A percentile compares a stretch with the other conserved stretches of the same genome.
phyloP scores from a whole-genome alignment of 2,329 filamentous ascomycete genomes.

The Chrysoporthe cubensis region DNA sequence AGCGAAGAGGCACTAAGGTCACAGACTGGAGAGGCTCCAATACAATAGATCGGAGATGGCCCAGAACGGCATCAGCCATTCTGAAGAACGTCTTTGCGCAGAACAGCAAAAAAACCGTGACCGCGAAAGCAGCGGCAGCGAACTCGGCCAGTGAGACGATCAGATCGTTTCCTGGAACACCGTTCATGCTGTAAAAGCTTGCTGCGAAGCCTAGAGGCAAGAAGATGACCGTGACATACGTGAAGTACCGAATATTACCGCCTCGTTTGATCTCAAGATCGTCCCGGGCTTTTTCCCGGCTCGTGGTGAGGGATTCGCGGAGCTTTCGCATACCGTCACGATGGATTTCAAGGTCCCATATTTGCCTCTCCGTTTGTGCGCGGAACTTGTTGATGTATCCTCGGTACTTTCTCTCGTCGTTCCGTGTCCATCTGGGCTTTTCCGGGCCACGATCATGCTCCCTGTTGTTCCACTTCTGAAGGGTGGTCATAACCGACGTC shows the following conservation, averaged over 20 bases:
- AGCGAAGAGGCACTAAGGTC: not conserved
- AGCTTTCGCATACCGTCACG: slow-evolving; percentile 14
- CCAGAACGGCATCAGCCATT: not conserved
- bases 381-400: slow-evolving; percentile 24
- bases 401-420: slow-evolving; percentile 39
- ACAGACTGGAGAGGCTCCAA: not conserved
- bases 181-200: slow-evolving; percentile 40
- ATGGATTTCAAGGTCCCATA: not conserved
- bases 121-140: slow-evolving; percentile 9
- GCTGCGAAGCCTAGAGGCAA: slow-evolving; percentile 38
- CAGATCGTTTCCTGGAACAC: slow-evolving; percentile 29
- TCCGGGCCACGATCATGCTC: slow-evolving; percentile 35
- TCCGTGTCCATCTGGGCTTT: slow-evolving; percentile 38
- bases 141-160: slow-evolving; percentile 30
- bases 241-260: slow-evolving; percentile 40
- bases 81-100: not conserved
- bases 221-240: slow-evolving; percentile 42
- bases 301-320: not conserved
- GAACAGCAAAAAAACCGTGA: slow-evolving; percentile 8
- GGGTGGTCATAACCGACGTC: not conserved
- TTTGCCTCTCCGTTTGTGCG: slow-evolving; percentile 11
- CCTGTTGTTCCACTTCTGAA: slow-evolving; percentile 33
- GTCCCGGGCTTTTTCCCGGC: slow-evolving; percentile 23
- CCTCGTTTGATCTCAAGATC: slow-evolving; percentile 29
- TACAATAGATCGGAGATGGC: not conserved